phyloP scores from a whole-genome alignment of 2,329 filamentous ascomycete species.

The Alternaria brassicae region DNA sequence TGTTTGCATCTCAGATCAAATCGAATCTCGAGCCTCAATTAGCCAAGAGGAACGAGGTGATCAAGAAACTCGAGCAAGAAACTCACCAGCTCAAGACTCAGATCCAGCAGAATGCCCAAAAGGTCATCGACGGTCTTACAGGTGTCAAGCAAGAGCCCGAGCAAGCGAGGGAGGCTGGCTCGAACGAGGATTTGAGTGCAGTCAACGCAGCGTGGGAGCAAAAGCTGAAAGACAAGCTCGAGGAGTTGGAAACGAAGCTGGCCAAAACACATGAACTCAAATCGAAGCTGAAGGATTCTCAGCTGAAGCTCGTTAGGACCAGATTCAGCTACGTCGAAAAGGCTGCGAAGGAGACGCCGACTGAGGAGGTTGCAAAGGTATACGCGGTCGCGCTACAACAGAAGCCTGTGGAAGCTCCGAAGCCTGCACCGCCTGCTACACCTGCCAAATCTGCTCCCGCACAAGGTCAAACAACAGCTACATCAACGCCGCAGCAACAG shows the following conservation, averaged over 20 bases:
- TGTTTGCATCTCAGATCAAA: slow-evolving; percentile 17
- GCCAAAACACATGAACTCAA: slow-evolving; percentile 66
- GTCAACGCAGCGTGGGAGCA: slow-evolving; percentile 48
- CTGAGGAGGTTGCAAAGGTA: slow-evolving; percentile 83
- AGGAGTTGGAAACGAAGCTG: slow-evolving; percentile 59
- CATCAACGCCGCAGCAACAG: slow-evolving; percentile 24
- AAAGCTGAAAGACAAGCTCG: slow-evolving; percentile 46
- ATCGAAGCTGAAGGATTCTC: slow-evolving; percentile 74
- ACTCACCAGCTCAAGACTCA: slow-evolving; percentile 20
- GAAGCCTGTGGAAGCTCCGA: slow-evolving; percentile 51
- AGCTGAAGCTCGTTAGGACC: slow-evolving; percentile 67
- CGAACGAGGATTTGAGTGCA: slow-evolving; percentile 26
- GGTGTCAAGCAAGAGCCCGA: slow-evolving; percentile 22
- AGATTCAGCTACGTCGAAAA: slow-evolving; percentile 81
- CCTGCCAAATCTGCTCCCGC: slow-evolving; percentile 21
- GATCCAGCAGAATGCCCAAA: slow-evolving; percentile 21
- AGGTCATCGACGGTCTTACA: slow-evolving; percentile 14
- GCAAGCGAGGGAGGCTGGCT: slow-evolving; percentile 17
- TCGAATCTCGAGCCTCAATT: slow-evolving; percentile 14
- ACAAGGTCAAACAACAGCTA: slow-evolving; percentile 3
- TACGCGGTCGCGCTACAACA: slow-evolving; percentile 80
- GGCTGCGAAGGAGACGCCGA: slow-evolving; percentile 83
- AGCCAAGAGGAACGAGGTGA: slow-evolving; percentile 3
- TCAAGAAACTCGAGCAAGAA: slow-evolving; percentile 14
- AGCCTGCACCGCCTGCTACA: slow-evolving; percentile 29